Percentiles rank a stretch among this genome's conserved stretches.
Conservation (phyloP, 2,329 filamentous ascomycete species). For the Alternaria rosae region DNA sequence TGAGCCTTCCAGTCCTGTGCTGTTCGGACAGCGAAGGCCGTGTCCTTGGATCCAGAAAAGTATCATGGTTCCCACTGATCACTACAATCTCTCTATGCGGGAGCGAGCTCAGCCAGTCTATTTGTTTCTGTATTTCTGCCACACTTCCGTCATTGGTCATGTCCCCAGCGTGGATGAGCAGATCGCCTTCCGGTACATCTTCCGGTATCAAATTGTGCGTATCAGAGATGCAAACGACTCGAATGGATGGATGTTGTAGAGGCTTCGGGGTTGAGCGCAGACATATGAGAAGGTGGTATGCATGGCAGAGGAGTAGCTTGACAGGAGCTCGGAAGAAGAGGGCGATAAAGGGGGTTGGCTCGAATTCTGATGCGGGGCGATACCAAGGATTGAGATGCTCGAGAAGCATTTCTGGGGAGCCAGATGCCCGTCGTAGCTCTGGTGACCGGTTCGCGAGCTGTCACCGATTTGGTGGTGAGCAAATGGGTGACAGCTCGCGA, state of each 20-base stretch:
- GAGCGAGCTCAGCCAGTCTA: slow-evolving; percentile 80
- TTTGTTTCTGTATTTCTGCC: slow-evolving; percentile 77
- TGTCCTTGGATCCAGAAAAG: slow-evolving; percentile 76
- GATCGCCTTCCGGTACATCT: slow-evolving; percentile 76
- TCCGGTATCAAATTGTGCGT: slow-evolving; percentile 73
- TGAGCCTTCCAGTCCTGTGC: slow-evolving; percentile 64
- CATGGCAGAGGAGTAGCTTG: slow-evolving; percentile 65
- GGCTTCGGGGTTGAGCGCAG: slow-evolving; percentile 72
- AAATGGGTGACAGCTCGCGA: slow-evolving; percentile 6
- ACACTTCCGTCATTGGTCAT: slow-evolving; percentile 76
- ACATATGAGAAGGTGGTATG: slow-evolving; percentile 70
- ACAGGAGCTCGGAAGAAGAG: slow-evolving; percentile 72
- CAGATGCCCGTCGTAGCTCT: background rate
- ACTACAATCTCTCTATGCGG: slow-evolving; percentile 83
- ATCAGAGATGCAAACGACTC: slow-evolving; percentile 88
- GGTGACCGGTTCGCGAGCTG: slow-evolving; percentile 1
- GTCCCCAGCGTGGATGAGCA: slow-evolving; percentile 91
- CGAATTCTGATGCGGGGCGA: slow-evolving; percentile 44
- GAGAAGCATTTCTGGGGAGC: slow-evolving; percentile 36
- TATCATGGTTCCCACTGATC: slow-evolving; percentile 89
- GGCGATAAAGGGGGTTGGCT: slow-evolving; percentile 63
- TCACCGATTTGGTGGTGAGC: slow-evolving; percentile 9
- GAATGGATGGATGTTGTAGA: slow-evolving; percentile 66
- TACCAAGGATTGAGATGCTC: slow-evolving; percentile 37
- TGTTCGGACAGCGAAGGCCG: slow-evolving; percentile 58